phyloP scores from a whole-genome alignment of 441 rosid species.

The Gossypium gossypioides region DNA sequence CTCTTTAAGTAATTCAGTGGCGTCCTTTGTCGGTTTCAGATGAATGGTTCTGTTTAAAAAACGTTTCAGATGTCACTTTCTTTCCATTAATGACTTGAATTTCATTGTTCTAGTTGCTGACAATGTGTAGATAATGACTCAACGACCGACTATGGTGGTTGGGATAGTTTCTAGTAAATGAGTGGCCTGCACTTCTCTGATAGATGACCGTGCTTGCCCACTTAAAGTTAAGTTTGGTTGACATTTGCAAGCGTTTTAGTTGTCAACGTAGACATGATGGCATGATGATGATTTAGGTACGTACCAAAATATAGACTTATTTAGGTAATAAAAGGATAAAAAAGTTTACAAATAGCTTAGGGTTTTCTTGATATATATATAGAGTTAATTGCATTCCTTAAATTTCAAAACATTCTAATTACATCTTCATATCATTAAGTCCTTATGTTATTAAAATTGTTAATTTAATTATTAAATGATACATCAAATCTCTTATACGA shows the following conservation, averaged over 20 bases:
- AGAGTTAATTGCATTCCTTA: no score
- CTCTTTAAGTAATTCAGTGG: not conserved
- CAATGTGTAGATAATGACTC: not conserved
- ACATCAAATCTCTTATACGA: no score
- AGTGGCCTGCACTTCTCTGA: not conserved
- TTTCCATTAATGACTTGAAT: not conserved
- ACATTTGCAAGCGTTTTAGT: not conserved
- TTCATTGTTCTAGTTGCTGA: not conserved
- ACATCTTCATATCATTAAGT: no score
- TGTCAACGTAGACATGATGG: not conserved
- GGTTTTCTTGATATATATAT: no score
- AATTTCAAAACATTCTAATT: no score
- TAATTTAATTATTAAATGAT: no score
- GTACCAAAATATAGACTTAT: not conserved
- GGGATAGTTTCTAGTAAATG: not conserved
- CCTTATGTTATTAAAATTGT: no score
- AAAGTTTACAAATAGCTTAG: not conserved
- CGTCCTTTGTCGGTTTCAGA: not conserved
- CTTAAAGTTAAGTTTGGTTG: not conserved
- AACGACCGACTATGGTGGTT: not conserved
- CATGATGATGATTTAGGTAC: not conserved
- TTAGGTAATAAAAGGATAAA: not conserved
- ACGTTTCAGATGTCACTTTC: not conserved
- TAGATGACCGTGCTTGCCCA: not conserved
- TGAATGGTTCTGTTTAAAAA: not conserved